These are phyloP conservation scores for Serendipita sp. DNA, from an alignment of 768 basidiomycete genomes.

Conservation along the genomic window DNA sequence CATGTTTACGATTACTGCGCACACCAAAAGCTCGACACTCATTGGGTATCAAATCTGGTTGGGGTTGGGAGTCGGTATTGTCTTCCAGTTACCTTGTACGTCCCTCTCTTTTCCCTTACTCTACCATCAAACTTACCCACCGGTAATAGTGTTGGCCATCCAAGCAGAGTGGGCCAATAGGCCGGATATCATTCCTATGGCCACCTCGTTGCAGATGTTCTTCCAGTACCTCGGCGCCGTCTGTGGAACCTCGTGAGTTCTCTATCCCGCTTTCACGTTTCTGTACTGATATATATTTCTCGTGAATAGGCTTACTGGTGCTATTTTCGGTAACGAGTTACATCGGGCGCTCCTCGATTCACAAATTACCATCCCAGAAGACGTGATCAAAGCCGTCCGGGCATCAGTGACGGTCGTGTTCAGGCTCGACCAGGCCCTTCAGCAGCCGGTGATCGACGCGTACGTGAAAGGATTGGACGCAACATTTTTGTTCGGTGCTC, in stretches of 20 bases:
- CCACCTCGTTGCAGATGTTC: constrained; percentile 8
- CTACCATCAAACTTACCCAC: background rate
- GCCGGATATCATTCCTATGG: constrained; percentile 7
- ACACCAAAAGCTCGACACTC: constrained; percentile 13
- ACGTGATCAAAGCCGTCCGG: background rate
- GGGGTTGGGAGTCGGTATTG: constrained; percentile 17
- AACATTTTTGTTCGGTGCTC: background rate
- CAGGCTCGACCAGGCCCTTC: background rate
- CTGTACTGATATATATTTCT: background rate
- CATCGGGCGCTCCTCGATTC: background rate
- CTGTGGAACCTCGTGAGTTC: constrained; percentile 1
- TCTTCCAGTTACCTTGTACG: constrained; percentile 5
- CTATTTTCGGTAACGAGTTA: background rate
- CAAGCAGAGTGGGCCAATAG: constrained; percentile 7
- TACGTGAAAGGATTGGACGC: background rate
- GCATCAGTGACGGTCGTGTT: background rate
- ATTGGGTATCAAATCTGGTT: constrained; percentile 23
- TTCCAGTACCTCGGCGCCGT: constrained; percentile 8
- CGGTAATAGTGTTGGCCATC: constrained; percentile 6
- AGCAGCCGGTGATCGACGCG: background rate
- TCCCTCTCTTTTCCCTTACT: background rate
- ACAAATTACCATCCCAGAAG: background rate
- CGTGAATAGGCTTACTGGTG: background rate
- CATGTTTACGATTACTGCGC: constrained; percentile 18
- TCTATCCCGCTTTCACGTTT: background rate